A percentile compares a stretch with the other conserved stretches of the same genome.
Evolutionary conservation across 352 stramenopile genomes (phyloP).

Genomic region (Phytophthora fragariae): DNA sequence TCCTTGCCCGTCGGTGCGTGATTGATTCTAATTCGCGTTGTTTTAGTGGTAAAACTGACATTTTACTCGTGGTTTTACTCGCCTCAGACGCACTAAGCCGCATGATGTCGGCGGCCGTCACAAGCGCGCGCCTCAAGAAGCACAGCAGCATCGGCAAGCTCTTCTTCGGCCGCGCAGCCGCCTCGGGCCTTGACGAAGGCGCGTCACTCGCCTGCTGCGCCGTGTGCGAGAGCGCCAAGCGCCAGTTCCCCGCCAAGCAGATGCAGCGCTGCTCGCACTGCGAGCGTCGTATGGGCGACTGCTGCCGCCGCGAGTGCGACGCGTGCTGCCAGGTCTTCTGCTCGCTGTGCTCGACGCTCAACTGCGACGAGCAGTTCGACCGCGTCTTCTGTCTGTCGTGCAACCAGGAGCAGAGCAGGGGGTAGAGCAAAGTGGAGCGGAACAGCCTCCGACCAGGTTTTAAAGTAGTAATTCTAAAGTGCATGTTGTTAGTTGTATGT

Average conservation of each 20-base stretch:
- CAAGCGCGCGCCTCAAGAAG: conserved; percentile 76
- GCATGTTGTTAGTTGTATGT: conserved; percentile 15
- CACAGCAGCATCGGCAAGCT: conserved; percentile 54
- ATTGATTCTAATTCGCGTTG: not conserved
- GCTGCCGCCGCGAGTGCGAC: conserved; percentile 70
- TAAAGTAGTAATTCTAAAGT: conserved; percentile 46
- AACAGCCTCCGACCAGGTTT: not conserved
- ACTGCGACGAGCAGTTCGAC: conserved; percentile 85
- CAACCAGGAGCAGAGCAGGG: conserved; percentile 49
- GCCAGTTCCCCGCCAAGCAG: conserved; percentile 8
- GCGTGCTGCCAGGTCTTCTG: conserved; percentile 67
- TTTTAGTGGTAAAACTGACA: conserved; percentile 22
- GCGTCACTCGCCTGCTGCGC: conserved; percentile 32
- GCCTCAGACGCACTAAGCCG: conserved; percentile 70
- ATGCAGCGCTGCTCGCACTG: conserved; percentile 68
- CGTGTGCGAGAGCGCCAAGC: conserved; percentile 45
- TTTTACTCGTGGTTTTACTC: conserved; percentile 1
- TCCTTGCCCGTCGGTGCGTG: conserved; percentile 71
- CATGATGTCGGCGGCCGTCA: conserved; percentile 80
- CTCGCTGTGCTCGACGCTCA: conserved; percentile 85
- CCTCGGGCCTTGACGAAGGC: not conserved
- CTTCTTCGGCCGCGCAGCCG: conserved; percentile 36
- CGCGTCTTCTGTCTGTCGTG: conserved; percentile 82
- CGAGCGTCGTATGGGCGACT: conserved; percentile 62
- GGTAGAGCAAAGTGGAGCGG: conserved; percentile 8